Percentiles rank a stretch among this genome's conserved stretches.
Evolutionary conservation across 306 rosid species (phyloP).

Genomic region (Prunus davidiana): DNA sequence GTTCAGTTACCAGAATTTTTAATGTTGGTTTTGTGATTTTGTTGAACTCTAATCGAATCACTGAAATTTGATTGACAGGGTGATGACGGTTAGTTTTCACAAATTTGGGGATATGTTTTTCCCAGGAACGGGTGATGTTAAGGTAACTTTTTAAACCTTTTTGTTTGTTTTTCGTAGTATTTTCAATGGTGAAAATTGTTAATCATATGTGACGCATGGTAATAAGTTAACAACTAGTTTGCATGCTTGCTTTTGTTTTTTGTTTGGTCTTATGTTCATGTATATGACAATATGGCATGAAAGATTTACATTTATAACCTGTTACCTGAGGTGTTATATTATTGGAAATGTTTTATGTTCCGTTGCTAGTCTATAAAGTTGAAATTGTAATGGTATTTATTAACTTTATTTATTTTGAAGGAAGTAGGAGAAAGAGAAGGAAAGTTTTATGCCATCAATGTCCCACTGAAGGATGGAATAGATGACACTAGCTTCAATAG

Average conservation of each 20-base stretch:
- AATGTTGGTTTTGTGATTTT: constrained; percentile 2
- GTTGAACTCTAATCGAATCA: constrained; percentile 23
- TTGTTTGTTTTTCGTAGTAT: not conserved
- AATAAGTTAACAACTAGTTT: not conserved
- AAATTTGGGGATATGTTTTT: constrained; percentile 94
- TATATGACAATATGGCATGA: not conserved
- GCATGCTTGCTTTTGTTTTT: not conserved
- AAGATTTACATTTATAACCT: constrained; percentile 2
- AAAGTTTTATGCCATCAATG: constrained; percentile 95
- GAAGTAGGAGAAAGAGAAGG: constrained; percentile 99
- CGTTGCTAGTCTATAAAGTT: constrained; percentile 2
- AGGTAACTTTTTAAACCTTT: constrained; percentile 56
- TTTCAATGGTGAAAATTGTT: not conserved
- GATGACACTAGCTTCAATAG: constrained; percentile 95
- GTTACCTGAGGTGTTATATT: not conserved
- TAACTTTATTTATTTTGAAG: constrained; percentile 60
- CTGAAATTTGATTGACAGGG: constrained; percentile 61
- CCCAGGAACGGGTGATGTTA: constrained; percentile 97
- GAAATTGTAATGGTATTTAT: constrained; percentile 33
- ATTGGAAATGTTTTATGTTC: not conserved
- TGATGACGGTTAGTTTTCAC: constrained; percentile 99
- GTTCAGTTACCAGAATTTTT: not conserved
- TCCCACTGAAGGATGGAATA: constrained; percentile 96
- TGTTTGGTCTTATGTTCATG: not conserved
- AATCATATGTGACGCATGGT: not conserved